These are phyloP conservation scores for Coemansia sp. DNA, from an alignment of 192 early-diverging fungal genomes.

Conservation along the genomic window DNA sequence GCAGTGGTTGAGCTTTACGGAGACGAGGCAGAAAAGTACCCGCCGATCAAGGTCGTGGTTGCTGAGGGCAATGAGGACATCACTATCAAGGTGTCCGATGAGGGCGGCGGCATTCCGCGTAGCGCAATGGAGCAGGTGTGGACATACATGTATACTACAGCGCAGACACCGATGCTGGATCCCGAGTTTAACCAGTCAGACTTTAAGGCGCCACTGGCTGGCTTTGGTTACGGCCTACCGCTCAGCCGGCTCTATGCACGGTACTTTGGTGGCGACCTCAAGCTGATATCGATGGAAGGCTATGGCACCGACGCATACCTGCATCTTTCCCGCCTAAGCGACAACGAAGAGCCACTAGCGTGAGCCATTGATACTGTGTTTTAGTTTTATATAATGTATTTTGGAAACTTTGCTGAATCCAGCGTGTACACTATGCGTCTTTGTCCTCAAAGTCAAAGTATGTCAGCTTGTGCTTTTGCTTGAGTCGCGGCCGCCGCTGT, in stretches of 20 bases:
- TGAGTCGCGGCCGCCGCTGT: slow-evolving; percentile 25
- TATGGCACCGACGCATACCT: slow-evolving; percentile 94
- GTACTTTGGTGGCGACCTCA: slow-evolving; percentile 95
- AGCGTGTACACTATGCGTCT: not conserved
- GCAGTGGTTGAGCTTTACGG: slow-evolving; percentile 92
- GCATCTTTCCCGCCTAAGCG: slow-evolving; percentile 84
- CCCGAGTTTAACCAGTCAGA: slow-evolving; percentile 72
- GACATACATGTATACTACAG: slow-evolving; percentile 93
- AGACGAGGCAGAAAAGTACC: slow-evolving; percentile 79
- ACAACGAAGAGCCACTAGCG: slow-evolving; percentile 84
- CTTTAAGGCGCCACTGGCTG: slow-evolving; percentile 78
- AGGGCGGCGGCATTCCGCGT: slow-evolving; percentile 90
- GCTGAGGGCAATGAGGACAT: slow-evolving; percentile 89
- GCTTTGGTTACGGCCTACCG: slow-evolving; percentile 96
- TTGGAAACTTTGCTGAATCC: not conserved
- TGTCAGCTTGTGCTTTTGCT: slow-evolving; percentile 24
- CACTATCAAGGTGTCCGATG: slow-evolving; percentile 94
- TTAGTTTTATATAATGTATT: slow-evolving; percentile 2
- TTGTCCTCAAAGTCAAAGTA: slow-evolving; percentile 50
- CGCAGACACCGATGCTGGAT: slow-evolving; percentile 67
- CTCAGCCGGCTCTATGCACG: slow-evolving; percentile 81
- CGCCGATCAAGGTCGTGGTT: slow-evolving; percentile 92
- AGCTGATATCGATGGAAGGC: slow-evolving; percentile 93
- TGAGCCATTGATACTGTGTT: slow-evolving; percentile 20
- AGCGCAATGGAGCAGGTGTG: slow-evolving; percentile 87